These are phyloP conservation scores for Dictyostelium purpureum DNA, from an alignment of 78 protist species.

Conservation along the genomic window DNA sequence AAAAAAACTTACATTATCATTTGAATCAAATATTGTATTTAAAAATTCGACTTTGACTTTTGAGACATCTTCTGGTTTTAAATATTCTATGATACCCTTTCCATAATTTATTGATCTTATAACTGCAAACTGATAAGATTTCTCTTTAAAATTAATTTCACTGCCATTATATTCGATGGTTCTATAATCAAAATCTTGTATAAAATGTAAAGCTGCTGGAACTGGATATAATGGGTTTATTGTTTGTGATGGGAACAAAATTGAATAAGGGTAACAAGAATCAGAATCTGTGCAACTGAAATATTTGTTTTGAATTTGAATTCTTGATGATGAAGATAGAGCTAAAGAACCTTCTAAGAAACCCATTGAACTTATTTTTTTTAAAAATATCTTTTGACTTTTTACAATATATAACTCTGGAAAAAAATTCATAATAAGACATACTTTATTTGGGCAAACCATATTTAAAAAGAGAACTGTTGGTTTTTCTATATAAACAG, in stretches of 20 bases:
- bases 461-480: neutral
- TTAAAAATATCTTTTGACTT: neutral
- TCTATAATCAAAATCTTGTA: neutral
- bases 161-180: neutral
- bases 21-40: neutral
- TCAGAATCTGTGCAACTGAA: neutral
- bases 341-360: neutral
- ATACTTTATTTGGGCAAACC: neutral
- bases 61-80: neutral
- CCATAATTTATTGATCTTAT: neutral
- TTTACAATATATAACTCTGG: neutral
- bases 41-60: neutral
- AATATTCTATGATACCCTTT: neutral
- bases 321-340: neutral
- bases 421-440: neutral
- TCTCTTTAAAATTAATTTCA: neutral
- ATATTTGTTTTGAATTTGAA: neutral
- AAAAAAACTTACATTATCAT: neutral
- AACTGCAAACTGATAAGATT: slow-evolving; percentile 18
- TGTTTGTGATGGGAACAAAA: neutral
- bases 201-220: neutral
- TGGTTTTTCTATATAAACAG: neutral
- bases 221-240: slow-evolving; percentile 19
- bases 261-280: neutral
- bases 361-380: neutral